Base-by-base conservation (phyloP, 2,329 filamentous ascomycete genomes). In the Periconia sp. region DNA sequence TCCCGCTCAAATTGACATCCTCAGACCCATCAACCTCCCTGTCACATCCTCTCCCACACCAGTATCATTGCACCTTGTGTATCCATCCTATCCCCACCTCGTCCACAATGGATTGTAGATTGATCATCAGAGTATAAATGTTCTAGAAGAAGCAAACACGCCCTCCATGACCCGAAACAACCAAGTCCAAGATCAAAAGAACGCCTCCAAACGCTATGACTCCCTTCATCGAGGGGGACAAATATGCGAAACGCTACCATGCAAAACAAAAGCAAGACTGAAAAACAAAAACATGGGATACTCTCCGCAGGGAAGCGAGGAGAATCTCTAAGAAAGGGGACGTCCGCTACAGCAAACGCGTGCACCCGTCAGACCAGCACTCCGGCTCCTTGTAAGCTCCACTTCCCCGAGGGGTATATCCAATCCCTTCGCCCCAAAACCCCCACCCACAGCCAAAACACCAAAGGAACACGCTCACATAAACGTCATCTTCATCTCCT, bases 401-500 rank as follows among this genome's bases (percentile, higher is more conserved):
- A 8, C 8, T 27, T 27, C 23, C 23, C 23, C 23, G 8, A 27
- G 23, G 23, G 23, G 23, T 27, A 27, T 27, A 27, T 27, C 23
- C 23, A 8, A 27, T 27, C 23, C 23, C 23, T 8, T n/a, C 23
- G n/a, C 20, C 42, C 42, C 19, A 44, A 23, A 15, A 44, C 20
- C 42, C 19, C 17, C 14, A 23, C 10, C 41, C n/a, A 14, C 3
- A 44, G 42, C 2, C 6, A 44, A 37, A 47, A 14, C n/a, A n/a
- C n/a, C n/a, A n/a, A n/a, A n/a, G n/a, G n/a, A n/a, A n/a, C n/a
- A n/a, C n/a, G n/a, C 45, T 18, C 42, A 49, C 30, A 42, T 40
- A 52, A 81, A 81, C 20, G 75, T 77, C 78, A 81, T 80, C 65
- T 76, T 70, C 40, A 81, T 69, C 54, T 79, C 77, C 61, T 73